Conservation (phyloP, 345 rosid species). For the Eucalyptus sp. region DNA sequence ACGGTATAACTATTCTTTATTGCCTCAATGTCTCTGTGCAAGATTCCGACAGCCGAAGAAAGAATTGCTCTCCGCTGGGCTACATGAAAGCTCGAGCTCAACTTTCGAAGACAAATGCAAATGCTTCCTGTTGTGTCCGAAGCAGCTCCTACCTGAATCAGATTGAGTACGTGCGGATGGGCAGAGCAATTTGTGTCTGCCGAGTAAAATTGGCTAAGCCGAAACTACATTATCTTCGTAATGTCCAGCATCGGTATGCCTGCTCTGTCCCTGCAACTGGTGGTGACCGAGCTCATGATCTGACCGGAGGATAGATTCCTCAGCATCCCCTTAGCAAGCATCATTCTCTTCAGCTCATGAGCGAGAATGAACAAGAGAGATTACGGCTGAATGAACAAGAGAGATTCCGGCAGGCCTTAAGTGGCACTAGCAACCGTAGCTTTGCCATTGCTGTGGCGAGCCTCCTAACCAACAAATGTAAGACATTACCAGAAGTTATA, state of each 20-base stretch:
- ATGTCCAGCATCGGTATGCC: constrained; percentile 59
- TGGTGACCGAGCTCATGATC: constrained; percentile 70
- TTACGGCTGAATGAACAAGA: constrained; percentile 47
- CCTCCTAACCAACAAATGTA: constrained; percentile 38
- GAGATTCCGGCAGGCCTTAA: constrained; percentile 69
- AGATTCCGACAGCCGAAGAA: constrained; percentile 36
- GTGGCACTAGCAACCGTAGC: constrained; percentile 57
- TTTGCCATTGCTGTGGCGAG: constrained; percentile 57
- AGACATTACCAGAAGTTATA: constrained; percentile 31
- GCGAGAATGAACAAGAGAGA: constrained; percentile 65
- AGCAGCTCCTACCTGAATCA: constrained; percentile 47
- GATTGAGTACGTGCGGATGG: constrained; percentile 12
- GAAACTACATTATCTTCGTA: constrained; percentile 51
- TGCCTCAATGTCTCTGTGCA: constrained; percentile 23
- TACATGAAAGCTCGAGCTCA: constrained; percentile 32
- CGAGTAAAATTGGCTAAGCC: constrained; percentile 23
- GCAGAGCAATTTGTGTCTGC: not conserved
- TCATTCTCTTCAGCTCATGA: constrained; percentile 70
- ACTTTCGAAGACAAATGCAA: constrained; percentile 15
- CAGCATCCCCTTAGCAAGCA: constrained; percentile 67
- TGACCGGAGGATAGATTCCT: constrained; percentile 63
- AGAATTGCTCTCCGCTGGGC: constrained; percentile 66
- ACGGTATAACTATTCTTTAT: constrained; percentile 6
- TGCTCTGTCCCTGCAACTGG: constrained; percentile 61
- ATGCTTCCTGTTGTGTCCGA: constrained; percentile 56